Base-by-base conservation (phyloP, 1,284 basidiomycete species). In the Fomitopsis pinicola region DNA sequence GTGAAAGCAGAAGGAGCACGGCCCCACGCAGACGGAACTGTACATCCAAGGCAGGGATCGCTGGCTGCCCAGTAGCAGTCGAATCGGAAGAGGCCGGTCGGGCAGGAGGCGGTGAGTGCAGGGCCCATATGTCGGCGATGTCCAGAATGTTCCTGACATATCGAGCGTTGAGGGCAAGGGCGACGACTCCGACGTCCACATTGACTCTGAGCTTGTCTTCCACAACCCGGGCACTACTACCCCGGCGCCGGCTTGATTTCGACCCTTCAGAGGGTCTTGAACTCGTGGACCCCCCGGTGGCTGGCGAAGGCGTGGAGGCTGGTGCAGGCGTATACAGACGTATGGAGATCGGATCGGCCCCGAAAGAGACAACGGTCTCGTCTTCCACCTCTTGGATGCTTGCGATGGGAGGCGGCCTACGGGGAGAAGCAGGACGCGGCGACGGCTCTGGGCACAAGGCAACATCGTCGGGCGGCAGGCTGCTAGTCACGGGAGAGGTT, bases 301-400 rank as follows among this genome's bases (percentile, higher is more conserved):
- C 38, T n/a, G 54, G 53, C 12, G 30, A 17, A n/a, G 3, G 53
- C 44, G 38, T 55, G 45, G 22, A 55, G 52, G 19, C 30, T 17
- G 19, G 60, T 10, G 67, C 67, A 54, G 82, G 80, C 0, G 83
- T 88, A n/a, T 75, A 76, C 17, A 89, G 68, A 58, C 77, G 78
- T 56, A 91, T 64, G 5, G 80, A 68, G 54, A 90, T 77, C 15
- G 89, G 82, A 26, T 84, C 80, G 40, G 78, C 70, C 33, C 83
- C 83, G 55, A 90, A 78, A 2, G 85, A 86, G 28, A 89, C 58
- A 26, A 92, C 66, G 3, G 73, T 72, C 52, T 85, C 81, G 36
- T 81, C 80, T 58, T 67, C 66, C 28, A 71, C 64, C 38, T 71
- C 71, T 6, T n/a, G n/a, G 26, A 45, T 54, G 8, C 58, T 54